These are phyloP conservation scores for Tricholoma sp. DNA, from an alignment of 768 basidiomycete genomes.

Conservation along the genomic window DNA sequence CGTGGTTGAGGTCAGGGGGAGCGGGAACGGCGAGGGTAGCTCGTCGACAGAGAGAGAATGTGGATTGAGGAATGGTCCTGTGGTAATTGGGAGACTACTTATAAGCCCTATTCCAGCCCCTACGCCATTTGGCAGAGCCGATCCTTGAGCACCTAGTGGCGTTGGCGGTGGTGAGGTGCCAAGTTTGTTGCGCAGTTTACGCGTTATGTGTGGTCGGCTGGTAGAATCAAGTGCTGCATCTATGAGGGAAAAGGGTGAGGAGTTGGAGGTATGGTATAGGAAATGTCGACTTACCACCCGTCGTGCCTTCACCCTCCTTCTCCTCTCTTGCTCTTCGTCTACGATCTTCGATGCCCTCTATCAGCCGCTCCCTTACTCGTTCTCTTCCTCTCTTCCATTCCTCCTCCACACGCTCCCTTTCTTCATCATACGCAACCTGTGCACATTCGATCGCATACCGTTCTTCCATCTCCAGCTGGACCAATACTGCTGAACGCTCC, in stretches of 20 bases:
- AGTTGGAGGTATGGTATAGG: constrained; percentile 4
- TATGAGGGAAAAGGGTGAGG: constrained; percentile 20
- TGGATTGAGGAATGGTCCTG: constrained; percentile 71
- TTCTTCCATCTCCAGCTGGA: constrained; percentile 64
- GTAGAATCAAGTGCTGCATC: constrained; percentile 74
- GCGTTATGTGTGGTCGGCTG: constrained; percentile 74
- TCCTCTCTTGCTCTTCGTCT: constrained; percentile 76
- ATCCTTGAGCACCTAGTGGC: constrained; percentile 41
- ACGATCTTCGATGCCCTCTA: constrained; percentile 84
- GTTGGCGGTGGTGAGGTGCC: constrained; percentile 77
- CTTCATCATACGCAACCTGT: constrained; percentile 71
- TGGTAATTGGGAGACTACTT: constrained; percentile 54
- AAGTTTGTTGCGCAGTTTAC: constrained; percentile 79
- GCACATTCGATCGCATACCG: constrained; percentile 62
- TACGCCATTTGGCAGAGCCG: constrained; percentile 33
- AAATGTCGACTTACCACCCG: constrained; percentile 44
- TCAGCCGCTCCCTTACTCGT: constrained; percentile 66
- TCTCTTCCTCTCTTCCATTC: constrained; percentile 77
- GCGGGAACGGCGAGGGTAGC: constrained; percentile 79
- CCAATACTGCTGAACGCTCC: constrained; percentile 71
- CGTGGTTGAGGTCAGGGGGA: constrained; percentile 60
- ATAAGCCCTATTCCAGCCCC: constrained; percentile 28
- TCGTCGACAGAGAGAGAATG: constrained; percentile 85
- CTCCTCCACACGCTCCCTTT: constrained; percentile 74
- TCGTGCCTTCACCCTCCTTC: constrained; percentile 84